Evolutionary conservation across 371 early-diverging fungal genomes (phyloP).

Genomic region (Massospora cicadina): DNA sequence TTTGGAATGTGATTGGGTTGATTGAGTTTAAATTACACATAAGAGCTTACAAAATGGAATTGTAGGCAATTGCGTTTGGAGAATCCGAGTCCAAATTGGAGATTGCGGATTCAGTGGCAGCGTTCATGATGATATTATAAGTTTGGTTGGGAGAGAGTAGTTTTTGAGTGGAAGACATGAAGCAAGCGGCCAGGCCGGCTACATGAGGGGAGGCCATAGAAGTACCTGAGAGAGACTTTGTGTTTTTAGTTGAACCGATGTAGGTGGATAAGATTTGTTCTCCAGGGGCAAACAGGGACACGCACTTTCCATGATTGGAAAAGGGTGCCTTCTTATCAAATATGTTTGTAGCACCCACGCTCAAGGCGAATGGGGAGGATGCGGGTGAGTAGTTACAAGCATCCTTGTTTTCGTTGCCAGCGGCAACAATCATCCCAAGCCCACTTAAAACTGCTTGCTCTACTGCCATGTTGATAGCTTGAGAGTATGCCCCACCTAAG

Average conservation of each 20-base stretch:
- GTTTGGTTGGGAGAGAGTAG: slow-evolving; percentile 47
- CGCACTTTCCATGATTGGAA: slow-evolving; percentile 58
- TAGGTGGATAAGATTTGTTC: slow-evolving; percentile 21
- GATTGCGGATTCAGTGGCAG: slow-evolving; percentile 44
- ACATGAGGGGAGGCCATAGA: slow-evolving; percentile 74
- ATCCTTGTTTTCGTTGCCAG: slow-evolving; percentile 34
- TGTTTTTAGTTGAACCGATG: slow-evolving; percentile 17
- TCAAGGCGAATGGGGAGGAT: slow-evolving; percentile 27
- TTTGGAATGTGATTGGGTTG: no score
- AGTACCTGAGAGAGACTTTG: slow-evolving; percentile 41
- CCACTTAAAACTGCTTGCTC: slow-evolving; percentile 16
- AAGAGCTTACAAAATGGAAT: no score
- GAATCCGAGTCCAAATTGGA: slow-evolving; percentile 38
- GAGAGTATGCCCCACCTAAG: not conserved
- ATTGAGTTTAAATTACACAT: no score
- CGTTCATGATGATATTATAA: slow-evolving; percentile 45
- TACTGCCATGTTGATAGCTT: not conserved
- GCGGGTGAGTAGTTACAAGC: slow-evolving; percentile 43
- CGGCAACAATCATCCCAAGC: slow-evolving; percentile 35
- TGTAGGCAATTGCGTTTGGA: slow-evolving; percentile 66
- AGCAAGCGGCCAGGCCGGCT: slow-evolving; percentile 61
- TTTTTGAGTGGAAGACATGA: slow-evolving; percentile 17
- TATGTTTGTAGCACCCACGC: slow-evolving; percentile 34
- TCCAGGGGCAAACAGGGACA: slow-evolving; percentile 41
- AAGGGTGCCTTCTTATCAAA: slow-evolving; percentile 41